These are phyloP conservation scores for Boletus subparvulus DNA, from an alignment of 768 basidiomycete species.

Conservation along the genomic window DNA sequence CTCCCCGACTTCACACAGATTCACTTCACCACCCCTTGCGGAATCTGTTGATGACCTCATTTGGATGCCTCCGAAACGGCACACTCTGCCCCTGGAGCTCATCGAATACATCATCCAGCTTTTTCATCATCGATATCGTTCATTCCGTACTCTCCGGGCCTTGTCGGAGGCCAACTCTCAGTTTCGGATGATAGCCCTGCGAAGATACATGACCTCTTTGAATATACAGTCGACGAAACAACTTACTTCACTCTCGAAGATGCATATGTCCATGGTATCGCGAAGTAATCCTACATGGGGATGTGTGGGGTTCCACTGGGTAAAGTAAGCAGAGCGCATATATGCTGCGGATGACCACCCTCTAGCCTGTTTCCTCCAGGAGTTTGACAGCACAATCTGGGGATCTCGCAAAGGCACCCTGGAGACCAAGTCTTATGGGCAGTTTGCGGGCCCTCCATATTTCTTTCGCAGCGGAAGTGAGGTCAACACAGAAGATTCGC, in stretches of 20 bases:
- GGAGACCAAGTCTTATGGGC: slow-evolving; percentile 32
- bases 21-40: slow-evolving; percentile 23
- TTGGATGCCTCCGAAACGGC: background rate
- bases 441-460: slow-evolving; percentile 41
- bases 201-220: slow-evolving; percentile 31
- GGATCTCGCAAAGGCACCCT: slow-evolving; percentile 22
- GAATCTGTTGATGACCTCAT: slow-evolving; percentile 5
- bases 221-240: slow-evolving; percentile 20
- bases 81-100: slow-evolving; percentile 32
- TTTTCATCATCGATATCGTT: slow-evolving; percentile 15
- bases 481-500: slow-evolving; percentile 44
- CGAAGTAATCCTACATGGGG: slow-evolving; percentile 14
- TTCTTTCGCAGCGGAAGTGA: slow-evolving; percentile 43
- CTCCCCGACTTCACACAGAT: slow-evolving; percentile 17
- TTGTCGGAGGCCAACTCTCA: slow-evolving; percentile 42
- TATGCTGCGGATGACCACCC: slow-evolving; percentile 5
- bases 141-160: slow-evolving; percentile 38
- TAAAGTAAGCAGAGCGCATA: slow-evolving; percentile 42
- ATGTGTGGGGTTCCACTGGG: slow-evolving; percentile 41
- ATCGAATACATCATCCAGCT: slow-evolving; percentile 31
- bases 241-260: slow-evolving; percentile 30
- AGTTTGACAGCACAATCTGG: slow-evolving; percentile 18
- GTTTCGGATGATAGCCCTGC: slow-evolving; percentile 45
- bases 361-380: slow-evolving; percentile 14
- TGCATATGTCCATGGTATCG: slow-evolving; percentile 32